A percentile compares a stretch with the other conserved stretches of the same genome.
These are phyloP conservation scores for Globisporangium radiosum DNA, from an alignment of 352 stramenopile genomes.

Conservation along the genomic window DNA sequence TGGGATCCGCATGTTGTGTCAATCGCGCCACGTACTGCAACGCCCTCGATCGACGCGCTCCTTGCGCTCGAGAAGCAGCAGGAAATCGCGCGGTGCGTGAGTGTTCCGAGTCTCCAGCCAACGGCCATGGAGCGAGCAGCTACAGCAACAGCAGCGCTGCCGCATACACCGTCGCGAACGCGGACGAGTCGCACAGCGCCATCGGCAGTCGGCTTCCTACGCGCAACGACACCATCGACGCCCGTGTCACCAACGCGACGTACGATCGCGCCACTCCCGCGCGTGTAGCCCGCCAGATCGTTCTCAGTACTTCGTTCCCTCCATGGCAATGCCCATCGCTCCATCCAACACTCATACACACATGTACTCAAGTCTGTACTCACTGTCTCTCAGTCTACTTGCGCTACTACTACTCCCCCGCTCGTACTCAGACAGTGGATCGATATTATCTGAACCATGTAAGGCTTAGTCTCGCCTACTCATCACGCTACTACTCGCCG, in stretches of 20 bases:
- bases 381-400: too few relatives aligned
- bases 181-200: constrained; percentile 15
- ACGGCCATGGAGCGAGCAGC: constrained; percentile 50
- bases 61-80: constrained; percentile 16
- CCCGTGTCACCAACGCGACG: not conserved
- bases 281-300: constrained; percentile 5
- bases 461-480: not conserved
- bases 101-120: constrained; percentile 45
- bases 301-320: too few relatives aligned
- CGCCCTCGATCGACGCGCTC: constrained; percentile 27
- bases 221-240: constrained; percentile 1
- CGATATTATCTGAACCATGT: not conserved
- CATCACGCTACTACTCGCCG: constrained; percentile 1
- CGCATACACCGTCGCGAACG: constrained; percentile 6
- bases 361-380: too few relatives aligned
- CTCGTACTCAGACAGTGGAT: not conserved
- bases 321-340: too few relatives aligned
- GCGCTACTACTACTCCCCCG: too few relatives aligned
- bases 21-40: constrained; percentile 12
- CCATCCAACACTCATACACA: too few relatives aligned
- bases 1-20: constrained; percentile 24
- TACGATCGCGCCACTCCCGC: constrained; percentile 10
- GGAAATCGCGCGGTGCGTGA: constrained; percentile 45
- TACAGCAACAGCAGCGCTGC: constrained; percentile 7
- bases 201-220: constrained; percentile 10